phyloP scores from a whole-genome alignment of 345 rosid species.

The Raphanus sativus region DNA sequence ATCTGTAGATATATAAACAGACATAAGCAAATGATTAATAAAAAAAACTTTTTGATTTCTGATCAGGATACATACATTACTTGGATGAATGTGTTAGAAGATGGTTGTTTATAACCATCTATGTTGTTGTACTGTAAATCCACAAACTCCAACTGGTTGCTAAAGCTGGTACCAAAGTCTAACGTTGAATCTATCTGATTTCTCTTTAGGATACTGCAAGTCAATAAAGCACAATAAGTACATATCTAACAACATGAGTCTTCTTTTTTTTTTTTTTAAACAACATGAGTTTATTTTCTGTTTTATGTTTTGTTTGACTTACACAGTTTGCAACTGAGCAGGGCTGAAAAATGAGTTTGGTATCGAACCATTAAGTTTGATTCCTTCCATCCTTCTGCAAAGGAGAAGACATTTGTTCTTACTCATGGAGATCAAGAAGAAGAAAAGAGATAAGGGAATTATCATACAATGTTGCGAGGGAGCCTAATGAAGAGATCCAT shows the following conservation, averaged over 20 bases:
- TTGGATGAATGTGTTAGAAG: conserved; percentile 11
- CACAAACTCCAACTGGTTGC: conserved; percentile 49
- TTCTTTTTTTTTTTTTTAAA: not conserved
- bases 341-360: conserved; percentile 60
- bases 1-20: conserved; percentile 48
- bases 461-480: conserved; percentile 72
- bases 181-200: conserved; percentile 57
- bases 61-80: conserved; percentile 52
- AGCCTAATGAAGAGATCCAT: conserved; percentile 52
- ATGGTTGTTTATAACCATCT: conserved; percentile 16
- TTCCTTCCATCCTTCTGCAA: conserved; percentile 64
- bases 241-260: not conserved
- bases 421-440: not conserved
- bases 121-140: conserved; percentile 50
- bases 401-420: conserved; percentile 11
- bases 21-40: not conserved
- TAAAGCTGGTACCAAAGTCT: conserved; percentile 48
- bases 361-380: conserved; percentile 51
- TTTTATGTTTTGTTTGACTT: conserved; percentile 30
- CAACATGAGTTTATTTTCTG: not conserved
- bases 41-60: not conserved
- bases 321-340: conserved; percentile 65
- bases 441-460: conserved; percentile 22
- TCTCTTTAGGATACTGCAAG: conserved; percentile 46
- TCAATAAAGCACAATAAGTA: not conserved